Evolutionary conservation across 2,329 filamentous ascomycete species (phyloP).

Genomic region (Monosporascus sp.): DNA sequence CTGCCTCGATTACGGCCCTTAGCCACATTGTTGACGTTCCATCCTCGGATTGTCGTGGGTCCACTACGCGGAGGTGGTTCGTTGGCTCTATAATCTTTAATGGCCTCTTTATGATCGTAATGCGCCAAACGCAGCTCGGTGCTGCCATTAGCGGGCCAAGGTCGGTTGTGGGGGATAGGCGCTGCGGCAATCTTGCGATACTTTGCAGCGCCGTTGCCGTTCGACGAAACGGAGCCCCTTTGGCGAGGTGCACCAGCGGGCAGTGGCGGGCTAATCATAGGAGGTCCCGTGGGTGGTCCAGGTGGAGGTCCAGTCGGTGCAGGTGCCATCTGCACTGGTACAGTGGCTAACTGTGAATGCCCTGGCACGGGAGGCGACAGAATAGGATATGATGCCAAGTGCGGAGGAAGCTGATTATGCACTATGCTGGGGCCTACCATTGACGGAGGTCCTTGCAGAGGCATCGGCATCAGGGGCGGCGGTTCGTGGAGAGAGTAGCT

Average conservation of each 20-base stretch:
- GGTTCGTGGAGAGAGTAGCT: constrained; percentile 28
- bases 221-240: constrained; percentile 27
- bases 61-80: constrained; percentile 52
- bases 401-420: constrained; percentile 14
- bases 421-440: constrained; percentile 13
- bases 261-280: constrained; percentile 19
- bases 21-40: constrained; percentile 44
- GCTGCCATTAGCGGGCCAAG: constrained; percentile 38
- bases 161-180: constrained; percentile 46
- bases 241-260: constrained; percentile 24
- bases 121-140: constrained; percentile 54
- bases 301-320: constrained; percentile 20
- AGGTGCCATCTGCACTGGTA: constrained; percentile 19
- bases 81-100: constrained; percentile 52
- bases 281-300: constrained; percentile 8
- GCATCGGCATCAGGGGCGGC: constrained; percentile 17
- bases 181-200: constrained; percentile 57
- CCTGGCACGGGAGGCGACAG: constrained; percentile 20
- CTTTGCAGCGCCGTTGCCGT: constrained; percentile 30
- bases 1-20: constrained; percentile 24
- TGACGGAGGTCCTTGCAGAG: constrained; percentile 16
- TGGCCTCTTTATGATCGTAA: constrained; percentile 49
- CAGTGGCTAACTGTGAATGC: constrained; percentile 19
- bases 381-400: constrained; percentile 13
- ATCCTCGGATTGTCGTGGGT: constrained; percentile 52